Evolutionary conservation across 441 rosid genomes (phyloP).

Genomic region (Adansonia grandidieri): DNA sequence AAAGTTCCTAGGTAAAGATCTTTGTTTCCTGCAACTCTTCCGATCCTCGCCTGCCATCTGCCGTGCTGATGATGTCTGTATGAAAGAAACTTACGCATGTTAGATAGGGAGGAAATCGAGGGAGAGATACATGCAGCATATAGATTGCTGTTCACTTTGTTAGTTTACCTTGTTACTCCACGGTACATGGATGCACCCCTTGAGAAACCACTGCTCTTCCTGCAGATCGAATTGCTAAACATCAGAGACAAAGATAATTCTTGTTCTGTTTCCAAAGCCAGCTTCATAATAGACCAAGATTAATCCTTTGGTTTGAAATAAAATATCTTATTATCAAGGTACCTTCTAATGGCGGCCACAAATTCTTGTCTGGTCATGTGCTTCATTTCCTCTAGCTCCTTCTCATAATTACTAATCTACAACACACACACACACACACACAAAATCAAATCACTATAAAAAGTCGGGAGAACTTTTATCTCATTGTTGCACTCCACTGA

Average conservation of each 20-base stretch:
- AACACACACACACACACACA: background rate
- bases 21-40: constrained; percentile 98
- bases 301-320: background rate
- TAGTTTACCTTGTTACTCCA: constrained; percentile 82
- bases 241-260: background rate
- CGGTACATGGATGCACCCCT: constrained; percentile 99
- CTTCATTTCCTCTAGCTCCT: constrained; percentile 96
- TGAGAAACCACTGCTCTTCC: constrained; percentile 99
- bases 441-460: background rate
- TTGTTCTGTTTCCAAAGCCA: background rate
- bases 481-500: background rate
- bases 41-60: constrained; percentile 98
- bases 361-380: constrained; percentile 97
- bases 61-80: constrained; percentile 97
- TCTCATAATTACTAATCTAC: constrained; percentile 88
- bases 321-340: background rate
- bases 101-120: background rate
- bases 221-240: constrained; percentile 28
- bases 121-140: background rate
- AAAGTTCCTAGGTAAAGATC: constrained; percentile 99
- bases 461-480: background rate
- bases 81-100: background rate
- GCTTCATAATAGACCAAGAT: background rate
- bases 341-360: constrained; percentile 96
- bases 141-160: background rate